These are phyloP conservation scores for Piromyces finnis DNA, from an alignment of 192 early-diverging fungal species.

Conservation along the genomic window DNA sequence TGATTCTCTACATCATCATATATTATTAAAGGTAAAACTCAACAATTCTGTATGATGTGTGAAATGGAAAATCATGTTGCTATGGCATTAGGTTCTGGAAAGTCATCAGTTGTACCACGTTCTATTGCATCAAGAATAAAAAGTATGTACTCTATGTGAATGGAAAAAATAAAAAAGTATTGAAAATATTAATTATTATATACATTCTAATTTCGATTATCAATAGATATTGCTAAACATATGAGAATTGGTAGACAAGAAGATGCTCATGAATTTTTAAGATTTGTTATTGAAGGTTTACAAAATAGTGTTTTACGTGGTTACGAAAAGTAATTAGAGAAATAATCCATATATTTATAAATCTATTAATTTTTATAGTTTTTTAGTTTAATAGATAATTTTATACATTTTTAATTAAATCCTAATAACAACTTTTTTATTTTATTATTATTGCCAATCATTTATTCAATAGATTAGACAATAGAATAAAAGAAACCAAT, in stretches of 20 bases:
- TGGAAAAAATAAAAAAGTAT: too few relatives aligned
- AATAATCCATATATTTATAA: too few relatives aligned
- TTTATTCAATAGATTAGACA: constrained; percentile 8
- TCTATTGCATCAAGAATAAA: constrained; percentile 13
- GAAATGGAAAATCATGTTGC: constrained; percentile 38
- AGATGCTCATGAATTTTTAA: constrained; percentile 77
- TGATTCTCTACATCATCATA: too few relatives aligned
- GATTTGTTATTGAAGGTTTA: constrained; percentile 45
- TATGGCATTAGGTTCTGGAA: not conserved
- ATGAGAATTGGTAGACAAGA: constrained; percentile 68
- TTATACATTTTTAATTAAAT: too few relatives aligned
- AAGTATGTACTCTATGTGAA: constrained; percentile 2
- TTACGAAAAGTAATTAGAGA: constrained; percentile 21
- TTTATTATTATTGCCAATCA: too few relatives aligned
- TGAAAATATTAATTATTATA: too few relatives aligned
- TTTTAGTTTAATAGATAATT: too few relatives aligned
- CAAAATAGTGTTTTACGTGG: constrained; percentile 40
- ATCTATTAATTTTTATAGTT: too few relatives aligned
- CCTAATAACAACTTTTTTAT: too few relatives aligned
- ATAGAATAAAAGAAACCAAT: constrained; percentile 56
- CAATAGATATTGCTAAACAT: constrained; percentile 51
- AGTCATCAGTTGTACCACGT: constrained; percentile 21
- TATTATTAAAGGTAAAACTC: constrained; percentile 15
- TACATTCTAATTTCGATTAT: too few relatives aligned
- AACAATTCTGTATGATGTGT: constrained; percentile 56